These are phyloP conservation scores for Plectosphaerella sp. DNA, from an alignment of 2,329 filamentous ascomycete genomes.

Conservation along the genomic window DNA sequence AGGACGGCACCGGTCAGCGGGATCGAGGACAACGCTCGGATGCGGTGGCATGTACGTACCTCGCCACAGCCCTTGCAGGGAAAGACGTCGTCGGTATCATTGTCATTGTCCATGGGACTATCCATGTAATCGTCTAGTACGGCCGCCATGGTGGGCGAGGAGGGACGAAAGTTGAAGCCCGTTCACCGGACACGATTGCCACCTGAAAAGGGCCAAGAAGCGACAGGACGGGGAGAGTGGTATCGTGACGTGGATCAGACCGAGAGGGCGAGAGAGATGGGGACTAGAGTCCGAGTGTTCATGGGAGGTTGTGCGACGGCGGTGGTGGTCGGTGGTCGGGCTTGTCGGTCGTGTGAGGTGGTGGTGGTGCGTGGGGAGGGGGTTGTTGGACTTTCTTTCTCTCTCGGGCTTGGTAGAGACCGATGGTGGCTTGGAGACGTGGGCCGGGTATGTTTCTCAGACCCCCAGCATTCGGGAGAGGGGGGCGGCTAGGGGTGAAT, in stretches of 20 bases:
- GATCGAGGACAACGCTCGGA: not conserved
- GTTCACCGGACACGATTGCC: conserved; percentile 7
- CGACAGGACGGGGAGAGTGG: conserved; percentile 1
- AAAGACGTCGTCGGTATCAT: conserved; percentile 78
- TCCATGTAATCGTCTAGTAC: conserved; percentile 60
- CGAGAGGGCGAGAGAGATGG: not conserved
- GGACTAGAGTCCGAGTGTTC: not conserved
- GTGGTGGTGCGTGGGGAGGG: not conserved
- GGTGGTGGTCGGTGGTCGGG: not conserved
- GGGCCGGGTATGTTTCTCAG: too few species aligned
- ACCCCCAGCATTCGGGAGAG: too few species aligned
- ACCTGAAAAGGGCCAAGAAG: conserved; percentile 3
- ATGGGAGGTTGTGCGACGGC: not conserved
- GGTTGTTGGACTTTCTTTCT: not conserved
- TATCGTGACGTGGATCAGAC: conserved; percentile 1
- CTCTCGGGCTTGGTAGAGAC: not conserved
- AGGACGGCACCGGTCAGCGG: conserved; percentile 1
- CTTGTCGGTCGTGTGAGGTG: not conserved
- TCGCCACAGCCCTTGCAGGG: conserved; percentile 93
- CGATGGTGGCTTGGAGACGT: too few species aligned
- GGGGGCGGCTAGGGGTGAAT: too few species aligned
- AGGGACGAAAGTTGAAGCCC: not conserved
- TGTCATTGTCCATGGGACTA: conserved; percentile 69
- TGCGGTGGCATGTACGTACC: conserved; percentile 44
- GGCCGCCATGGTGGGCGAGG: conserved; percentile 34